phyloP scores from a whole-genome alignment of 176 grass and related monocot species.

The Triticum timopheevii region DNA sequence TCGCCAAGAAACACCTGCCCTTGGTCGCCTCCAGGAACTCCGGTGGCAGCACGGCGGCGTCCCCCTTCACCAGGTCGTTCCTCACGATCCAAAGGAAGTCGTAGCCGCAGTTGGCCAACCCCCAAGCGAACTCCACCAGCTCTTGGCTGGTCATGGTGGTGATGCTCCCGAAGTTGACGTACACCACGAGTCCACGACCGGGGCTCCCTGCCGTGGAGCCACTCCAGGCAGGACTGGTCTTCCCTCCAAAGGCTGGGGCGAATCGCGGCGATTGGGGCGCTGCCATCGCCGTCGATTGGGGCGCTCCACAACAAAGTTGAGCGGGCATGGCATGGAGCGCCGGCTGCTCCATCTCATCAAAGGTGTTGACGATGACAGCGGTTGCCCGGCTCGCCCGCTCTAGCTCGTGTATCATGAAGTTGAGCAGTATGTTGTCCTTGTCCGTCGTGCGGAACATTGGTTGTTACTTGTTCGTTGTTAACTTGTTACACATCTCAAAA shows the following conservation, averaged over 20 bases:
- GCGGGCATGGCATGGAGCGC: neutral
- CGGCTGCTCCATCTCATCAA: neutral
- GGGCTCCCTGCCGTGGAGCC: conserved; percentile 31
- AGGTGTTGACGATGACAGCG: neutral
- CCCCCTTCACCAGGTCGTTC: neutral
- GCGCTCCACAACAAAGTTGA: no score
- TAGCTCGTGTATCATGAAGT: neutral
- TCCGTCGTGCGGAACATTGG: neutral
- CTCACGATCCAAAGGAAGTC: conserved; percentile 58
- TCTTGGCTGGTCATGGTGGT: conserved; percentile 16
- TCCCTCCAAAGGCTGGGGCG: conserved; percentile 14
- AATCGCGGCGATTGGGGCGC: neutral
- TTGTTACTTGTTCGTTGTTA: no score
- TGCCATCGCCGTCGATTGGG: no score
- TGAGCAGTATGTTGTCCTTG: neutral
- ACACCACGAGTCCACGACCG: conserved; percentile 52
- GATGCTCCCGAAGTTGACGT: conserved; percentile 67
- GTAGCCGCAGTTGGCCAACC: conserved; percentile 46
- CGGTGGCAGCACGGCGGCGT: neutral
- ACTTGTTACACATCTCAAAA: no score
- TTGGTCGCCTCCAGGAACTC: neutral
- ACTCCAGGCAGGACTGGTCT: conserved; percentile 7
- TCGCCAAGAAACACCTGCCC: neutral
- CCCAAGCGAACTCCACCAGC: conserved; percentile 73
- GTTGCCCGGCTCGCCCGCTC: neutral